A percentile compares a stretch with the other conserved stretches of the same genome.
Conservation (phyloP, 2,329 filamentous ascomycete genomes). For the Pyrenophora tritici-repentis region DNA sequence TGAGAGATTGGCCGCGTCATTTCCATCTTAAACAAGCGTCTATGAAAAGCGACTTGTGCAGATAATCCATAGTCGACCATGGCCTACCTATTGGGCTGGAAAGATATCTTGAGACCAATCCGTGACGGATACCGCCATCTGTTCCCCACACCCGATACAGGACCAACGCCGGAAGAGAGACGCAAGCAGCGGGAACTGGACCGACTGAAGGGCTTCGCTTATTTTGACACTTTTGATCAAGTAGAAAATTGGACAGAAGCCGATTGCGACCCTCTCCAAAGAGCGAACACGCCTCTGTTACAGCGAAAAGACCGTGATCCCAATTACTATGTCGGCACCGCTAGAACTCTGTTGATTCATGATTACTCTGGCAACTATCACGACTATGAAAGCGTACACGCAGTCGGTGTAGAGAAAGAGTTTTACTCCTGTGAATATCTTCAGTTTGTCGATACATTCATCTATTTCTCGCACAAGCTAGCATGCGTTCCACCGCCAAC, state of each 20-base stretch:
- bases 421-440: constrained; percentile 52
- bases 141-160: constrained; percentile 42
- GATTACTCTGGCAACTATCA: constrained; percentile 53
- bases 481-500: constrained; percentile 52
- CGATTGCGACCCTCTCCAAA: constrained; percentile 43
- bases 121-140: constrained; percentile 47
- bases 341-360: constrained; percentile 45
- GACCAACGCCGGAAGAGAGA: constrained; percentile 43
- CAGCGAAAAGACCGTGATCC: constrained; percentile 13
- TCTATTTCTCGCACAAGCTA: constrained; percentile 57
- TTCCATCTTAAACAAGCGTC: no score
- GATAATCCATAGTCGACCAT: constrained; percentile 10
- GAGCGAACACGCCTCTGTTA: constrained; percentile 48
- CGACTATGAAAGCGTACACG: constrained; percentile 48
- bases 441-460: constrained; percentile 51
- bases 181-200: constrained; percentile 37
- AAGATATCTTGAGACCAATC: constrained; percentile 48
- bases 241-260: constrained; percentile 41
- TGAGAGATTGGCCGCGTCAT: no score
- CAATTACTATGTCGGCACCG: constrained; percentile 10
- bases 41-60: no score
- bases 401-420: constrained; percentile 32
- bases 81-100: constrained; percentile 41
- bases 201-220: constrained; percentile 47
- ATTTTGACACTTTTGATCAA: constrained; percentile 50